Percentiles rank a stretch among this genome's conserved stretches.
Conservation (phyloP, 2,329 filamentous ascomycete genomes). For the Aspergillus sp. region DNA sequence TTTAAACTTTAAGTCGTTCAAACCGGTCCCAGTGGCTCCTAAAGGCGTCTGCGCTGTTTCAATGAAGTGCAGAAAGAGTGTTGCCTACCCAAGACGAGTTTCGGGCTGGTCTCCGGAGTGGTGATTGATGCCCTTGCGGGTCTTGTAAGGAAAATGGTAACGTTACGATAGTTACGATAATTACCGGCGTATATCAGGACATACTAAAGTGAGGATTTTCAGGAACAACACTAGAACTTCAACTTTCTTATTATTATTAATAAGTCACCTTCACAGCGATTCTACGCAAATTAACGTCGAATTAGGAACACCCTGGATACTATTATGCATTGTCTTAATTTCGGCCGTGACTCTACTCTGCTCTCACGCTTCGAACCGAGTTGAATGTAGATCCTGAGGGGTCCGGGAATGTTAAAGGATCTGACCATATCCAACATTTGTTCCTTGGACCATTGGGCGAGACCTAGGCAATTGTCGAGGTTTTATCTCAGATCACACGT, state of each 20-base stretch:
- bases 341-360: neutral
- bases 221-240: no score
- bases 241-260: no score
- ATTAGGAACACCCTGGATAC: neutral
- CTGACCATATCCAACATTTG: conserved; percentile 38
- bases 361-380: conserved; percentile 7
- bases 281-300: neutral
- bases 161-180: neutral
- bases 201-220: neutral
- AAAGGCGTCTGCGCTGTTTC: neutral
- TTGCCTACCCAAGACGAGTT: neutral
- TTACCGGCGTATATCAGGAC: neutral
- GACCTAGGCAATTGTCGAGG: conserved; percentile 34
- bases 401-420: conserved; percentile 26
- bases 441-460: conserved; percentile 36
- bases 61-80: neutral
- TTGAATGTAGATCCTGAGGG: conserved; percentile 24
- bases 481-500: conserved; percentile 37
- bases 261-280: neutral
- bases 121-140: neutral
- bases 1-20: neutral
- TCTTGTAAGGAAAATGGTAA: neutral
- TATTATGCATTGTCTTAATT: neutral
- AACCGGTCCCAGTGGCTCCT: neutral
- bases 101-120: neutral